Base-by-base conservation (phyloP, 768 basidiomycete genomes). In the Lentinula sp. region DNA sequence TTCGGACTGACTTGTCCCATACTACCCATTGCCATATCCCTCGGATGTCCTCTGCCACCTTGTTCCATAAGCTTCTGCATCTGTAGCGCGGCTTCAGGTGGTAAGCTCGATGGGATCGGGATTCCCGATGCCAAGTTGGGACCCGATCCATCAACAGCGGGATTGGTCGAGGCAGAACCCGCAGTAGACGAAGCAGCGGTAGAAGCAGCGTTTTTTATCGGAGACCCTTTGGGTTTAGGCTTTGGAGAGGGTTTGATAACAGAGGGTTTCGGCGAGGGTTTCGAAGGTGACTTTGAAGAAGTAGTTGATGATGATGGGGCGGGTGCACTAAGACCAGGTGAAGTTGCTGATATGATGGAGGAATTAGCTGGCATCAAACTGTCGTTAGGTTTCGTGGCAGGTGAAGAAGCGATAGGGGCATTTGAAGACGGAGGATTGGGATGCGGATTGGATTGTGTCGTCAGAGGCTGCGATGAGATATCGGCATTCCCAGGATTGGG, bases 11-110 rank as follows among this genome's bases (percentile, higher is more conserved):
- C 32, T n/a, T 56, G 55, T 8, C 55, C 42, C 46, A 48, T 48
- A 23, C 46, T 48, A 12, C 46, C 46, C 39, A 28, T 56, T 41
- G 55, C 55, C 55, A 56, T 56, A 56, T 56, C 55, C 18, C 39
- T 56, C 18, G 55, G 23, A 32, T 56, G 55, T 42, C 37, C 35
- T 48, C 46, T 48, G 12, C 28, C 58, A 9, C 42, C 41, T 12
- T 50, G 59, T 33, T 52, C 49, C 35, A 37, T 13, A 35, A 60
- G 59, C 23, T 60, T 60, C n/a, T 60, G 59, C 59, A 60, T 60
- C 35, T 60, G 59, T 13, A 41, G 8, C 9, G 59, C 59, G 18
- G 51, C 50, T 36, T 60, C 59, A 15, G 59, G 59, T n/a, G 59
- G 41, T 43, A 60, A 39, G 18, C 32, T 35, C 49, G 28, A 49